Evolutionary conservation across 2,329 filamentous ascomycete species (phyloP).

Genomic region (Albifimbria verrucaria): DNA sequence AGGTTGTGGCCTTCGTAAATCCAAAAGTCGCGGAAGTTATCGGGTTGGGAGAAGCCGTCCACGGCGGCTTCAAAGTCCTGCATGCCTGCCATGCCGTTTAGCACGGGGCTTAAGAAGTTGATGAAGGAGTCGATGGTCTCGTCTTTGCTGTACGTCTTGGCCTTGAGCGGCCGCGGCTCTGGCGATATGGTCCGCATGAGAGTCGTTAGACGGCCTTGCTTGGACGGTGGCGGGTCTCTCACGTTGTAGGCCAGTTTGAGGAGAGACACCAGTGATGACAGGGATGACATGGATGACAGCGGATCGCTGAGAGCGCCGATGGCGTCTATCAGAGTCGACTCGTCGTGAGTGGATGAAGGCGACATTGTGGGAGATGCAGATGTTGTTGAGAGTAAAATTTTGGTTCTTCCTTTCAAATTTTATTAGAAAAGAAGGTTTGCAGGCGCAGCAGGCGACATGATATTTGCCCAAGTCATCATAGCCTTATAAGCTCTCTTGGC

Average conservation of each 20-base stretch:
- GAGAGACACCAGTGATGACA: constrained; percentile 29
- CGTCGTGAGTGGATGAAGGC: constrained; percentile 15
- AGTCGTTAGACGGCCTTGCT: constrained; percentile 28
- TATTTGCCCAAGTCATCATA: not conserved
- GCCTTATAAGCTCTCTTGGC: not conserved
- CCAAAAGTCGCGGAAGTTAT: constrained; percentile 32
- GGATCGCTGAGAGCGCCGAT: constrained; percentile 26
- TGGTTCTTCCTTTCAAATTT: not conserved
- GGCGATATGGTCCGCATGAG: constrained; percentile 29
- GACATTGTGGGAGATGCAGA: constrained; percentile 13
- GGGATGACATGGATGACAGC: constrained; percentile 25
- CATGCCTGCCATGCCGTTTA: constrained; percentile 31
- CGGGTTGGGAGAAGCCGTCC: constrained; percentile 26
- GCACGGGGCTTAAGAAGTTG: constrained; percentile 24
- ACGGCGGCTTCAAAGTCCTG: constrained; percentile 27
- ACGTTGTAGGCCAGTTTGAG: constrained; percentile 28
- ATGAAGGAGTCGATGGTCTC: constrained; percentile 28
- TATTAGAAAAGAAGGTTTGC: not conserved
- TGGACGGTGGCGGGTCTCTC: constrained; percentile 18
- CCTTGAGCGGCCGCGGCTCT: constrained; percentile 9
- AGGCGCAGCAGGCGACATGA: not conserved
- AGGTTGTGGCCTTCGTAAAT: constrained; percentile 28
- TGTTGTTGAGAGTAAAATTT: not conserved
- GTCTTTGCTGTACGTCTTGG: constrained; percentile 17
- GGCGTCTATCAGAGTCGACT: constrained; percentile 21